Percentiles rank a stretch among this genome's conserved stretches.
These are phyloP conservation scores for Pichia cactophila DNA, from an alignment of 1,139 yeast species.

Conservation along the genomic window DNA sequence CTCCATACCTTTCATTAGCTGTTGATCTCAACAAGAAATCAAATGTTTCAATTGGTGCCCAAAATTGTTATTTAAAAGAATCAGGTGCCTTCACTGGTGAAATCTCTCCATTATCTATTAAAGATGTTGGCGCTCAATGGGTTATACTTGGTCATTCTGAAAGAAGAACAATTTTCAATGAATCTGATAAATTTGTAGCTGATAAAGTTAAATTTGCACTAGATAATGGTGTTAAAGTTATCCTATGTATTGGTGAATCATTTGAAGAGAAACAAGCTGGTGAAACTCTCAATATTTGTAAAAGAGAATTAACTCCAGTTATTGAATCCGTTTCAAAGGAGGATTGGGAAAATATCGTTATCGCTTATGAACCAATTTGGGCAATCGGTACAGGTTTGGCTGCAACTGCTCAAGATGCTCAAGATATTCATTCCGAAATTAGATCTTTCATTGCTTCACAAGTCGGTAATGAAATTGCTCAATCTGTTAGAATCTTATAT, in stretches of 20 bases:
- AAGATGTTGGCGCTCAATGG: conserved; percentile 93
- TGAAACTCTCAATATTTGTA: conserved; percentile 77
- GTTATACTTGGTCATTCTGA: conserved; percentile 97
- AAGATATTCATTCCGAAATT: conserved; percentile 84
- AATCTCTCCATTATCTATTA: conserved; percentile 78
- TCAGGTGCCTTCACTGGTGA: conserved; percentile 99
- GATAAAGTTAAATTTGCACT: conserved; percentile 92
- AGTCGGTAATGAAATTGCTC: conserved; percentile 72
- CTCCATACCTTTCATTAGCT: conserved; percentile 80
- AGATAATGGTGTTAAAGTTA: conserved; percentile 80
- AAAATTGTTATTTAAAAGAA: conserved; percentile 79
- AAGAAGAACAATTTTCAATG: conserved; percentile 92
- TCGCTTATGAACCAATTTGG: conserved; percentile 99
- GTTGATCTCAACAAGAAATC: conserved; percentile 60
- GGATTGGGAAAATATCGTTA: conserved; percentile 89
- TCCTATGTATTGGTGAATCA: conserved; percentile 96
- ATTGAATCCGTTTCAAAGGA: conserved; percentile 52
- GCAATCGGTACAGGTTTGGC: conserved; percentile 99
- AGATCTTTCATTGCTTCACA: conserved; percentile 73
- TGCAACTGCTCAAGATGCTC: conserved; percentile 97
- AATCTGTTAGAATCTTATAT: conserved; percentile 79
- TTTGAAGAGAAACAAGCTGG: conserved; percentile 90
- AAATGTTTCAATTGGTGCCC: conserved; percentile 79
- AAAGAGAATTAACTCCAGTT: conserved; percentile 88
- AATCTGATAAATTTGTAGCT: conserved; percentile 86